These are phyloP conservation scores for Talinum fruticosum DNA, from an alignment of 148 eudicot species.

Conservation along the genomic window DNA sequence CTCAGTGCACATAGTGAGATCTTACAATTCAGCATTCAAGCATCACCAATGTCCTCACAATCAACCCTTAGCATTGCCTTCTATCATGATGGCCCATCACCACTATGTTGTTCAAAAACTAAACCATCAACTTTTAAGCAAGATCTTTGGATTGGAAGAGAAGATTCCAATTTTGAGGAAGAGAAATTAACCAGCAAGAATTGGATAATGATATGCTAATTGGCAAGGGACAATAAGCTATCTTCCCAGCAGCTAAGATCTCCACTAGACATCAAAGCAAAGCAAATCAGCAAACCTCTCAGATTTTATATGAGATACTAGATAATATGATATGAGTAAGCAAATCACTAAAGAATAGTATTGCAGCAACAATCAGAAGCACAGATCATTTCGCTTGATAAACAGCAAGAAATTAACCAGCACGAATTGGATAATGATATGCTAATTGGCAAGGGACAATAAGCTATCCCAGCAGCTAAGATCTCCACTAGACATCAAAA, in stretches of 20 bases:
- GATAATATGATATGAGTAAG: too few relatives aligned
- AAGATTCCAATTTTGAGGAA: neutral
- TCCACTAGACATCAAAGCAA: neutral
- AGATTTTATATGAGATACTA: too few relatives aligned
- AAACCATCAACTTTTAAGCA: neutral
- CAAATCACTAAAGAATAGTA: too few relatives aligned
- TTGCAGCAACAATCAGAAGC: neutral
- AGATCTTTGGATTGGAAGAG: neutral
- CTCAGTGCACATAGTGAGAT: neutral
- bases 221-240: neutral
- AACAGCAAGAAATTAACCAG: too few relatives aligned
- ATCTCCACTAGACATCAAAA: neutral
- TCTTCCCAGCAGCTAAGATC: neutral
- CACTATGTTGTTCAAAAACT: neutral
- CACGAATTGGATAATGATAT: neutral
- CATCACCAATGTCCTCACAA: neutral
- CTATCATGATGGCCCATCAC: neutral
- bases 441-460: neutral
- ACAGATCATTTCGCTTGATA: neutral
- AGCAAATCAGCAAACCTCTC: neutral
- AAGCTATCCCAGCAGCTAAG: neutral
- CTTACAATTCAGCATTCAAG: neutral
- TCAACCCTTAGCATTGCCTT: neutral
- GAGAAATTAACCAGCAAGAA: neutral
- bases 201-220: neutral